These are phyloP conservation scores for Gremmenia infestans DNA, from an alignment of 2,329 filamentous ascomycete genomes.

Conservation along the genomic window DNA sequence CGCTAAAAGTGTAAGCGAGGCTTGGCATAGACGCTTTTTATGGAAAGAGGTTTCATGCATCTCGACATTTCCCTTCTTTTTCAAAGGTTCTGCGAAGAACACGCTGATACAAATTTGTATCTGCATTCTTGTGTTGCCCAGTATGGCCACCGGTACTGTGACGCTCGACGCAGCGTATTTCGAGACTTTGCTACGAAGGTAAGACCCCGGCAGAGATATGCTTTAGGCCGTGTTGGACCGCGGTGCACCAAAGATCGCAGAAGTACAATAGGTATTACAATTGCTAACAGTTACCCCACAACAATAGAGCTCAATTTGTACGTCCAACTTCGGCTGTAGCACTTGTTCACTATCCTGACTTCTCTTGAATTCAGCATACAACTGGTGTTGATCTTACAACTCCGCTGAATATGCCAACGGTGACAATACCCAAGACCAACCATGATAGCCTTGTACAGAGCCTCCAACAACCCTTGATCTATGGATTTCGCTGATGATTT, in stretches of 20 bases:
- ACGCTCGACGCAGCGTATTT: constrained; percentile 58
- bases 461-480: not conserved
- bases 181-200: constrained; percentile 58
- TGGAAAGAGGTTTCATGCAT: too few species aligned
- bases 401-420: constrained; percentile 32
- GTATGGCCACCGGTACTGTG: constrained; percentile 36
- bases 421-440: constrained; percentile 56
- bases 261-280: not conserved
- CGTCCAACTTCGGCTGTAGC: constrained; percentile 23
- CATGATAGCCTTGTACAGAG: constrained; percentile 53
- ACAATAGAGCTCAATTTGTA: constrained; percentile 43
- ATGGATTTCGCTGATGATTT: constrained; percentile 4
- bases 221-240: not conserved
- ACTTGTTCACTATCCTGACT: constrained; percentile 1
- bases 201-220: constrained; percentile 25
- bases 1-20: not conserved
- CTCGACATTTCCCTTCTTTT: not conserved
- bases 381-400: constrained; percentile 33
- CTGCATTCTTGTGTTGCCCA: constrained; percentile 10
- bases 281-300: constrained; percentile 18
- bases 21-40: too few species aligned
- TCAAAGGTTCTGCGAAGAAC: not conserved
- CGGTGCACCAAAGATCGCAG: constrained; percentile 1
- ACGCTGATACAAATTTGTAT: constrained; percentile 20
- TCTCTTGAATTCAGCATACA: constrained; percentile 33